A percentile compares a stretch with the other conserved stretches of the same genome.
Evolutionary conservation across 2,329 filamentous ascomycete species (phyloP).

Genomic region (Paecilomyces fulvus): DNA sequence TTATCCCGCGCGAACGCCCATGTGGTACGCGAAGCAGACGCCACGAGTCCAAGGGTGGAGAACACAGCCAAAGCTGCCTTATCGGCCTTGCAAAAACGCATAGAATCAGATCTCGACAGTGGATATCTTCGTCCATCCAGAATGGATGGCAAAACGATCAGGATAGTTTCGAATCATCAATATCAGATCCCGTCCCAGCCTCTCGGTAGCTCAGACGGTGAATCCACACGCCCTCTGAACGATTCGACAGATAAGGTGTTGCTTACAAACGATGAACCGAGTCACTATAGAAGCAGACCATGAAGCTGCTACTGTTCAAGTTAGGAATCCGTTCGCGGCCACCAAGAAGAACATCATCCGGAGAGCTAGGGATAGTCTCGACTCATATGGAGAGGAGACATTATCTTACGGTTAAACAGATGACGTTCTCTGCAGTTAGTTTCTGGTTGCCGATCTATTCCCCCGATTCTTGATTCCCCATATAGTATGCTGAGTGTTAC

Average conservation of each 20-base stretch:
- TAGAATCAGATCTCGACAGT: neutral
- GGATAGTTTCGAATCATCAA: neutral
- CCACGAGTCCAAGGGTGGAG: slow-evolving; percentile 46
- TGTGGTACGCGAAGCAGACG: slow-evolving; percentile 49
- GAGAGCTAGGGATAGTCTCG: neutral
- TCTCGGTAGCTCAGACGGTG: neutral
- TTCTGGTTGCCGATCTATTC: too few species aligned
- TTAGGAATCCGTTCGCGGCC: neutral
- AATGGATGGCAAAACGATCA: neutral
- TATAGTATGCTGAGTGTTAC: neutral
- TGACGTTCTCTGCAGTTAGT: neutral
- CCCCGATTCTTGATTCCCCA: neutral
- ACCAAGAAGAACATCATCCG: neutral
- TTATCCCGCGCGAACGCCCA: slow-evolving; percentile 46
- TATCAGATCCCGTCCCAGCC: neutral
- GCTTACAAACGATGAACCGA: neutral
- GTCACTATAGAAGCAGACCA: neutral
- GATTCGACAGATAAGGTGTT: neutral
- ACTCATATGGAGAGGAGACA: neutral
- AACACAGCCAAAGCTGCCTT: slow-evolving; percentile 22
- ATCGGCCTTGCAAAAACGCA: neutral
- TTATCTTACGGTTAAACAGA: neutral
- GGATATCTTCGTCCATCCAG: neutral
- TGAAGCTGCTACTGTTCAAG: neutral
- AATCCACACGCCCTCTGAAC: neutral